phyloP scores from a whole-genome alignment of 257 asterid genomes.

The Solanum clarkiae region DNA sequence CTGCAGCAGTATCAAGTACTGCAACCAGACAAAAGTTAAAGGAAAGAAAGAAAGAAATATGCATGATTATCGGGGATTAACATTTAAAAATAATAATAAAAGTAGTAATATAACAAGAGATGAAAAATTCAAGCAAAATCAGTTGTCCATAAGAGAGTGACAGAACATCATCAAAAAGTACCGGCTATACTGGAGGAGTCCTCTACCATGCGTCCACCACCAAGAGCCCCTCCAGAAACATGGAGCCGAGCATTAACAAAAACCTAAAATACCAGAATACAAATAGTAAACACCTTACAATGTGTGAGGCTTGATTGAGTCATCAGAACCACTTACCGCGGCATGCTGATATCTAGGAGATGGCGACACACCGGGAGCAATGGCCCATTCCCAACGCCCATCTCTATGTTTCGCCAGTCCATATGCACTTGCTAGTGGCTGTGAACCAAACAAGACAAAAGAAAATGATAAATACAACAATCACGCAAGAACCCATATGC shows the following conservation, averaged over 20 bases:
- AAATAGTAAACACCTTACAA: not conserved
- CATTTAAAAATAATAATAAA: not conserved
- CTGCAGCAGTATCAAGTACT: slow-evolving; percentile 99
- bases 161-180: slow-evolving; percentile 3
- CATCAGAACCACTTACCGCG: slow-evolving; percentile 49
- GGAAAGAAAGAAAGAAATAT: not conserved
- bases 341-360: slow-evolving; percentile 99
- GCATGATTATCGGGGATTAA: not conserved
- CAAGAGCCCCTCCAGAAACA: slow-evolving; percentile 99
- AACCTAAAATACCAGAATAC: slow-evolving; percentile 36
- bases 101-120: not conserved
- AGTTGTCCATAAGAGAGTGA: not conserved
- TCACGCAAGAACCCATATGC: not conserved
- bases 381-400: slow-evolving; percentile 99
- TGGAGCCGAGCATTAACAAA: slow-evolving; percentile 98
- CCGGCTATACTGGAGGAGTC: slow-evolving; percentile 99
- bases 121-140: not conserved
- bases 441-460: slow-evolving; percentile 4
- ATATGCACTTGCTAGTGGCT: slow-evolving; percentile 97
- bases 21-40: not conserved
- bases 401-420: slow-evolving; percentile 99
- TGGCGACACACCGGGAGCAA: slow-evolving; percentile 99
- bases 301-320: not conserved
- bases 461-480: not conserved
- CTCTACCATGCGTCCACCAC: slow-evolving; percentile 99